Conservation (phyloP, 495 filamentous ascomycete genomes). For the Tuber aestivum region DNA sequence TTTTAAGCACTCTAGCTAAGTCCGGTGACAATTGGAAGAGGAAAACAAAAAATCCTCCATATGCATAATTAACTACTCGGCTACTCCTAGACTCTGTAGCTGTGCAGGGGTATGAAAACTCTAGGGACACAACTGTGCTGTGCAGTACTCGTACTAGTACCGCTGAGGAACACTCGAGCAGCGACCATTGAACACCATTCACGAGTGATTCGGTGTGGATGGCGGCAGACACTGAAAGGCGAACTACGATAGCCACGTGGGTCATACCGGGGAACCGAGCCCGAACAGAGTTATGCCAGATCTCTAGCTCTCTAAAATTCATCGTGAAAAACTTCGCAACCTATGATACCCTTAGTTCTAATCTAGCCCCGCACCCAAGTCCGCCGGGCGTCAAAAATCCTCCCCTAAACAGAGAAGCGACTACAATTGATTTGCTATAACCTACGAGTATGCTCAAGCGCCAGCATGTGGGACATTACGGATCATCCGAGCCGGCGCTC, state of each 20-base stretch:
- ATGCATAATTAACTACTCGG: no score
- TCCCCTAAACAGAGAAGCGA: background rate
- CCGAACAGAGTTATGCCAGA: background rate
- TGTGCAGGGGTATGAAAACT: no score
- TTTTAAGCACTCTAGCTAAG: no score
- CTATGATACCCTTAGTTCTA: background rate
- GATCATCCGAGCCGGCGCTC: background rate
- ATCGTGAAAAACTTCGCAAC: background rate
- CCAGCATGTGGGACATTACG: background rate
- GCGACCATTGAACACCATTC: no score
- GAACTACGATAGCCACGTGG: background rate
- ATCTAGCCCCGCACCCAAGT: background rate
- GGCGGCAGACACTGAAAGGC: background rate
- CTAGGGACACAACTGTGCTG: no score
- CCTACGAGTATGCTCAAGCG: background rate
- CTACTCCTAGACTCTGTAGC: no score
- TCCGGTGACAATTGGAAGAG: no score
- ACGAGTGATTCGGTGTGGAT: background rate
- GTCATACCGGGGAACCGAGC: background rate
- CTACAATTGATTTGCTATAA: background rate
- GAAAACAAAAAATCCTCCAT: no score
- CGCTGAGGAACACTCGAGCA: background rate
- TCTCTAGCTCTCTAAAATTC: background rate
- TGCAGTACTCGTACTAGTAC: no score
- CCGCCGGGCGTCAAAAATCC: background rate